These are phyloP conservation scores for Nannochloris sp. DNA, from an alignment of 139 green algal species.

Conservation along the genomic window DNA sequence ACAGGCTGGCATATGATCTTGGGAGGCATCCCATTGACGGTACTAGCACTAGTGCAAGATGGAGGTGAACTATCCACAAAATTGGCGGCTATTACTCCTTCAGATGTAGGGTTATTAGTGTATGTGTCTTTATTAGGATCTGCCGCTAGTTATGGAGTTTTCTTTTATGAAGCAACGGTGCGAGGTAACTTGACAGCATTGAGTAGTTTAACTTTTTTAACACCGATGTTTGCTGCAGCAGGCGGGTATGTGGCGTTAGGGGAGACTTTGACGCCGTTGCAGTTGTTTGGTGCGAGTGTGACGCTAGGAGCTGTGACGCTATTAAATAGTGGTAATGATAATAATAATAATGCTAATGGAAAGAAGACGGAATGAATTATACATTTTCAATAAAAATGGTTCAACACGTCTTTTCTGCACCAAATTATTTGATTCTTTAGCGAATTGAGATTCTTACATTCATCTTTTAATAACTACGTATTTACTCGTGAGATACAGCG, in stretches of 20 bases:
- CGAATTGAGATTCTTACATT: too few species aligned
- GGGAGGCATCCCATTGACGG: constrained; percentile 68
- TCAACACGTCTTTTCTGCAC: too few species aligned
- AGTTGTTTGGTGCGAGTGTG: constrained; percentile 77
- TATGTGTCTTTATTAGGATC: constrained; percentile 89
- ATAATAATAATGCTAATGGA: too few species aligned
- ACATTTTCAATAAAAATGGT: too few species aligned
- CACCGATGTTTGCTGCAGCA: constrained; percentile 82
- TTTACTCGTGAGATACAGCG: too few species aligned
- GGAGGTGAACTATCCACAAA: constrained; percentile 10
- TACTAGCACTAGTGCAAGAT: constrained; percentile 33
- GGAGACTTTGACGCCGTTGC: constrained; percentile 73
- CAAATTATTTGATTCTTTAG: too few species aligned
- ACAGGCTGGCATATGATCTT: constrained; percentile 98
- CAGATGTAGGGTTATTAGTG: constrained; percentile 26
- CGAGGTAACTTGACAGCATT: constrained; percentile 79
- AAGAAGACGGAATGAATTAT: too few species aligned
- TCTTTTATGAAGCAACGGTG: constrained; percentile 64
- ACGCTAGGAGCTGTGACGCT: constrained; percentile 79
- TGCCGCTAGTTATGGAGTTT: constrained; percentile 80
- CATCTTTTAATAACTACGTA: too few species aligned
- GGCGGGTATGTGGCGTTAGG: constrained; percentile 74
- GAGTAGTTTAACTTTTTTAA: constrained; percentile 92
- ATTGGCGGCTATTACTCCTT: constrained; percentile 19
- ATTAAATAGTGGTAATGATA: too few species aligned